A percentile compares a stretch with the other conserved stretches of the same genome.
phyloP scores from a whole-genome alignment of 257 asterid genomes.

The Eucommia ulmoides region DNA sequence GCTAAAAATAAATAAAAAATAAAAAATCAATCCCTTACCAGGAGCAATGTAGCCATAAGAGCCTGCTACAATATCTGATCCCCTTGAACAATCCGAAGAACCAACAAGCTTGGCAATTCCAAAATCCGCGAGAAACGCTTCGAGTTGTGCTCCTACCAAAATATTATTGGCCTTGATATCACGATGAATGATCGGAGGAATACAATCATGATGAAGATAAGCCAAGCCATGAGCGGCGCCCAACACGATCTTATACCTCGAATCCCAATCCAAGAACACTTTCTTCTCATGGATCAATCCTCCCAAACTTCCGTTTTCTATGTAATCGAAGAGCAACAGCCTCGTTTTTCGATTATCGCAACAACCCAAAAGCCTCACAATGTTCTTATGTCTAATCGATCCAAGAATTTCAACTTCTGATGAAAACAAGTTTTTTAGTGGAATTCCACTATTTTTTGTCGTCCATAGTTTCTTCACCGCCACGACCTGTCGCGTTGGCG shows the following conservation, averaged over 20 bases:
- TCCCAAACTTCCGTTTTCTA: conserved; percentile 58
- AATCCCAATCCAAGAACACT: conserved; percentile 45
- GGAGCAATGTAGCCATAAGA: conserved; percentile 78
- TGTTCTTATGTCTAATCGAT: conserved; percentile 59
- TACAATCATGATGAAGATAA: conserved; percentile 72
- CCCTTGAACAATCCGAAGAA: conserved; percentile 33
- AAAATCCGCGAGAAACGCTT: conserved; percentile 68
- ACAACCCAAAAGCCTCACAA: conserved; percentile 63
- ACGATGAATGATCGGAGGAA: conserved; percentile 62
- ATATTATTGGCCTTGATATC: conserved; percentile 68
- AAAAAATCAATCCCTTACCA: too few species aligned
- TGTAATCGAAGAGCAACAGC: conserved; percentile 55
- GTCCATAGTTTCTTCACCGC: conserved; percentile 65
- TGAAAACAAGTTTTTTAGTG: conserved; percentile 51
- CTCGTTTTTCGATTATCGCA: conserved; percentile 63
- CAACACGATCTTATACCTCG: conserved; percentile 49
- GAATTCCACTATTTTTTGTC: conserved; percentile 34
- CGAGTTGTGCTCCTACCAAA: conserved; percentile 47
- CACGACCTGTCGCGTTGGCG: conserved; percentile 30
- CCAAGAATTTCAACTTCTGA: conserved; percentile 61
- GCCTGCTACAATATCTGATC: conserved; percentile 43
- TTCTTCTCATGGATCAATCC: conserved; percentile 47
- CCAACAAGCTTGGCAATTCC: conserved; percentile 55
- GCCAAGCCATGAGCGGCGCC: conserved; percentile 70
- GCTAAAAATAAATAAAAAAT: too few species aligned